Evolutionary conservation across 2,329 filamentous ascomycete species (phyloP), one percentile per base, ranked within the genome.

Genomic region (Arachnomyces sp.): DNA sequence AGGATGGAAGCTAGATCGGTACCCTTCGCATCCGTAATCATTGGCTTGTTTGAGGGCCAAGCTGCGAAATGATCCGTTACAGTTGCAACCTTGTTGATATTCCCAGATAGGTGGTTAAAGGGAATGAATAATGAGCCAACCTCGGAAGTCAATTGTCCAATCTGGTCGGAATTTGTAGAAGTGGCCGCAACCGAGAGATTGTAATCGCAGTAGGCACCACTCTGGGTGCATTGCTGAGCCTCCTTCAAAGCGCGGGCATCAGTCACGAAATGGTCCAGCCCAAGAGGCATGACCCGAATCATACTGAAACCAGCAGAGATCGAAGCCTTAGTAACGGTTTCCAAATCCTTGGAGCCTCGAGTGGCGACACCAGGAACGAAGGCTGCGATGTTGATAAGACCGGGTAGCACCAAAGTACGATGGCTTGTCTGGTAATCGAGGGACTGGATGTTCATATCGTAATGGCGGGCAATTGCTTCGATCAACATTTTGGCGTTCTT

Each of bases 401-500:
- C 84, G 28, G 84, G 83, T 29, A 89, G 73, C 32, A 81, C 72
- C 34, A 86, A 68, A 3, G 82, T 84, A 49, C 79, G 76, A 61
- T 89, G 83, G 66, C 92, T 95, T 34, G 87, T 90, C 70, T 94
- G 88, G 66, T 82, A 94, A 66, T 98, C 92, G 42, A 89, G 79
- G 49, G 80, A 82, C 58, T 79, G 78, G 42, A 98, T 79, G 29
- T 85, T 80, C 39, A 98, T 74, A 51, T 89, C 81, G 58, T 87
- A 94, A 61, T 93, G 83, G 43, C 90, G 81, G 42, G 88, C 81
- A 49, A 98, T 85, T 15, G 90, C 92, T 68, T 98, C 92, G 39
- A 98, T 82, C 38, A 98, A 69, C 44, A 98, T 86, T 74, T 96
- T 98, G 44, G 92, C 92, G 59, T 95, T 96, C 77, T 98, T 98